Evolutionary conservation across 306 rosid species (phyloP).

Genomic region (Cicer judaicum): DNA sequence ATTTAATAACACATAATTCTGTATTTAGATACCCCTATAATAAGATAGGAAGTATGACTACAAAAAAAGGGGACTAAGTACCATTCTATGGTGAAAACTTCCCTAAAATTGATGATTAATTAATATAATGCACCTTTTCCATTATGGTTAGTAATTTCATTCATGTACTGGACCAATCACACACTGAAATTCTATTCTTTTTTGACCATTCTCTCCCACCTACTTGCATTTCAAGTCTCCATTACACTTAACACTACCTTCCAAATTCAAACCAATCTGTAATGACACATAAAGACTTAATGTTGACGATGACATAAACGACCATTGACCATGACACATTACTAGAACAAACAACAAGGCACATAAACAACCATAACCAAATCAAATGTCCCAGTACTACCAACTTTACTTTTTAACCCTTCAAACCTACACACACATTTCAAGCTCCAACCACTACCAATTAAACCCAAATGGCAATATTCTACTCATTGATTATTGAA

Average conservation of each 20-base stretch:
- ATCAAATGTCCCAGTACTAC: conserved; percentile 37
- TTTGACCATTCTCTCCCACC: background rate
- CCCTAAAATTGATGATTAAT: too few species aligned
- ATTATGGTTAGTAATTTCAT: background rate
- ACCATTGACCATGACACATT: conserved; percentile 44
- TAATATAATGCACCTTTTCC: background rate
- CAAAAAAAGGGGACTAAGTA: too few species aligned
- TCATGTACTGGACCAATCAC: too few species aligned
- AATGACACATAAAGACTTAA: conserved; percentile 12
- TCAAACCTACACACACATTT: conserved; percentile 10
- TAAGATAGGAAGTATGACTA: too few species aligned
- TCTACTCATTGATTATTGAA: background rate
- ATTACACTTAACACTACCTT: background rate
- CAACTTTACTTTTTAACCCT: conserved; percentile 22
- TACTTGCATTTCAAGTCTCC: conserved; percentile 17
- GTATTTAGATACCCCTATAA: too few species aligned
- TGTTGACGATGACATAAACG: conserved; percentile 39
- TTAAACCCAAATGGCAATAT: conserved; percentile 14
- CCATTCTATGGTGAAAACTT: too few species aligned
- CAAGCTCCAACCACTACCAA: conserved; percentile 1
- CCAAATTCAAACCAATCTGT: conserved; percentile 16
- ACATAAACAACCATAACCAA: conserved; percentile 45
- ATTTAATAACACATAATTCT: too few species aligned
- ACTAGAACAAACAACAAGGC: conserved; percentile 21
- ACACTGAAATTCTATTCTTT: background rate